These are phyloP conservation scores for Neofusicoccum parvum DNA, from an alignment of 2,329 filamentous ascomycete species.

Conservation along the genomic window DNA sequence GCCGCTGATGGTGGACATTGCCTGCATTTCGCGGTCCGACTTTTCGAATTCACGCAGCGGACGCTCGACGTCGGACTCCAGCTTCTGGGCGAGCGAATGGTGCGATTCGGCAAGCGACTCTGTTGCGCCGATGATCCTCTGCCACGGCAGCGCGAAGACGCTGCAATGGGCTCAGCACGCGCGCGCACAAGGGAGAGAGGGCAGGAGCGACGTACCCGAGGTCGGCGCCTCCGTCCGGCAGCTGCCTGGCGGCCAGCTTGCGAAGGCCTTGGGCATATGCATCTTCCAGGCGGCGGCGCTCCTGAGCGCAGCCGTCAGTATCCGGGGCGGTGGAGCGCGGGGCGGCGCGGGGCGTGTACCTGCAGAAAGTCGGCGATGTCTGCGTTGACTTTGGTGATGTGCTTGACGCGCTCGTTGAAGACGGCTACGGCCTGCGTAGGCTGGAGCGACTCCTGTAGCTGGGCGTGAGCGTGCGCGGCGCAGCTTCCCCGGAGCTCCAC, in stretches of 20 bases:
- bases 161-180: constrained; percentile 50
- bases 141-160: constrained; percentile 88
- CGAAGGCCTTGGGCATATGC: constrained; percentile 80
- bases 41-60: constrained; percentile 76
- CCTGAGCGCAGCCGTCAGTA: constrained; percentile 56
- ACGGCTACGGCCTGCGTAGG: constrained; percentile 79
- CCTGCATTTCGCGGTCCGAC: constrained; percentile 74
- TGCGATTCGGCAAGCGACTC: constrained; percentile 83
- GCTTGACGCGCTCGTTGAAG: constrained; percentile 83
- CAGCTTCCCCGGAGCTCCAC: constrained; percentile 39
- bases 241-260: constrained; percentile 74
- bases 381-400: constrained; percentile 81
- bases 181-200: constrained; percentile 25
- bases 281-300: constrained; percentile 90
- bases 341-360: constrained; percentile 57
- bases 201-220: constrained; percentile 69
- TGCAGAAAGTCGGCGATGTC: constrained; percentile 97
- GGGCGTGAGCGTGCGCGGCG: constrained; percentile 33
- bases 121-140: constrained; percentile 77
- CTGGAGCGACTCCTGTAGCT: constrained; percentile 71
- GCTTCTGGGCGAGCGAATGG: constrained; percentile 73
- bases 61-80: constrained; percentile 85
- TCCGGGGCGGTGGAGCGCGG: constrained; percentile 3
- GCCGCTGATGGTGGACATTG: constrained; percentile 76
- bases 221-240: constrained; percentile 75